Percentiles rank a stretch among this genome's conserved stretches.
Conservation (phyloP, 2,329 filamentous ascomycete genomes). For the Erysiphe neolycopersici region DNA sequence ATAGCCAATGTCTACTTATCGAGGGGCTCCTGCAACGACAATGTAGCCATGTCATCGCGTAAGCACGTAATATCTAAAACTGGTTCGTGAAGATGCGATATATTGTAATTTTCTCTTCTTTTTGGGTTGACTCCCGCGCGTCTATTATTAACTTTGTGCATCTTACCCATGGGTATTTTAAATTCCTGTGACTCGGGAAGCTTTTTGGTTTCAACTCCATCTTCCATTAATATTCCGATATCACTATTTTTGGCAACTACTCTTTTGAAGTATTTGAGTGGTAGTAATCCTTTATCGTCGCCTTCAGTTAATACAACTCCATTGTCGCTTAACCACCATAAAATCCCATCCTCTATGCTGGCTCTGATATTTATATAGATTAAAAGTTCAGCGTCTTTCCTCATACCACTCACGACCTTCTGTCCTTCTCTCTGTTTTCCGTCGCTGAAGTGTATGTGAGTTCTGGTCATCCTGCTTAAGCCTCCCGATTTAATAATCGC, state of each 20-base stretch:
- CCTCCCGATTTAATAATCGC: slow-evolving; percentile 52
- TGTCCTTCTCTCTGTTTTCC: slow-evolving; percentile 27
- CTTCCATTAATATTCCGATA: slow-evolving; percentile 40
- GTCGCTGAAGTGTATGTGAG: slow-evolving; percentile 65
- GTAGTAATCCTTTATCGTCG: slow-evolving; percentile 32
- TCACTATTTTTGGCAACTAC: slow-evolving; percentile 33
- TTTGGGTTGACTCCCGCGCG: too few species aligned
- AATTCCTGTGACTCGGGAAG: slow-evolving; percentile 32
- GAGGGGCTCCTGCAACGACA: too few species aligned
- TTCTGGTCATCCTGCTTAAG: slow-evolving; percentile 53
- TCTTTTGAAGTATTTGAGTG: slow-evolving; percentile 39
- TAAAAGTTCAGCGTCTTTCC: slow-evolving; percentile 47
- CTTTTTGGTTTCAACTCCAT: slow-evolving; percentile 38
- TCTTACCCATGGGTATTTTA: background rate
- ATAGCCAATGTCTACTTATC: too few species aligned
- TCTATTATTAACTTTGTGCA: background rate
- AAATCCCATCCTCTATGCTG: slow-evolving; percentile 34
- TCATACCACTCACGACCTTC: slow-evolving; percentile 52
- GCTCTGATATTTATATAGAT: slow-evolving; percentile 48
- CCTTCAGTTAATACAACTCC: slow-evolving; percentile 43
- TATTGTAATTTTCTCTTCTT: too few species aligned
- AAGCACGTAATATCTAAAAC: too few species aligned
- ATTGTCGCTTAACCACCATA: slow-evolving; percentile 61
- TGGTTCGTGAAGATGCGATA: too few species aligned
- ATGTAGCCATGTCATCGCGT: too few species aligned